Conservation (phyloP, 169 alveolate species). For the Perkinsus marinus region DNA sequence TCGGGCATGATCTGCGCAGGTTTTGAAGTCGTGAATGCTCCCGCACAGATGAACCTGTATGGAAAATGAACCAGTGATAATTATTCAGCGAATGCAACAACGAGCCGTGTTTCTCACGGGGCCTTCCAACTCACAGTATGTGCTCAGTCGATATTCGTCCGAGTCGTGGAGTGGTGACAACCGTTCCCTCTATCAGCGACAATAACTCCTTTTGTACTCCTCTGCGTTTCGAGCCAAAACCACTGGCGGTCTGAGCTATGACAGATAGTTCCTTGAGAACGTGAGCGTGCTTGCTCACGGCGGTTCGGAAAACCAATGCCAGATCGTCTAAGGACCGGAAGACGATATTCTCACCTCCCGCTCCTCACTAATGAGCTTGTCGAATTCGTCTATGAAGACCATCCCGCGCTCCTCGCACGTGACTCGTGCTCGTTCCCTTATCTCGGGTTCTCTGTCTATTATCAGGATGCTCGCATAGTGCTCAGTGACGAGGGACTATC, state of each 20-base stretch:
- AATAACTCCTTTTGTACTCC: conserved; percentile 14
- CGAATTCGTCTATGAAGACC: conserved; percentile 16
- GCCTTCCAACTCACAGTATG: not conserved
- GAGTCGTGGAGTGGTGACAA: not conserved
- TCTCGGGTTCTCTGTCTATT: conserved; percentile 5
- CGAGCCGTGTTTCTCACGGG: no score
- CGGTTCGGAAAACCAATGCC: not conserved
- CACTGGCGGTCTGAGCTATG: not conserved
- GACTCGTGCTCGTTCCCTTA: conserved; percentile 6
- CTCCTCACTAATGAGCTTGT: conserved; percentile 3
- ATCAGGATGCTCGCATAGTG: conserved; percentile 7
- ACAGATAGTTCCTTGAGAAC: no score
- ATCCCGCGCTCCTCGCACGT: conserved; percentile 14
- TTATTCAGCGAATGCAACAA: no score
- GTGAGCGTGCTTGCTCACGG: no score
- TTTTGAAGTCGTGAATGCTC: not conserved
- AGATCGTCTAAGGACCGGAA: not conserved
- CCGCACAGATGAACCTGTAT: conserved; percentile 2
- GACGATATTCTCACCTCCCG: not conserved
- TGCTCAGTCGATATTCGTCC: not conserved
- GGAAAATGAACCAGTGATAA: not conserved
- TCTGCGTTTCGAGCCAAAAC: conserved; percentile 2
- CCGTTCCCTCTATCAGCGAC: conserved; percentile 14
- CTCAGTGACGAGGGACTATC: not conserved
- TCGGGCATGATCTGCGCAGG: conserved; percentile 20